Conservation (phyloP, 2,329 filamentous ascomycete species). For the Colletotrichum abscissum region DNA sequence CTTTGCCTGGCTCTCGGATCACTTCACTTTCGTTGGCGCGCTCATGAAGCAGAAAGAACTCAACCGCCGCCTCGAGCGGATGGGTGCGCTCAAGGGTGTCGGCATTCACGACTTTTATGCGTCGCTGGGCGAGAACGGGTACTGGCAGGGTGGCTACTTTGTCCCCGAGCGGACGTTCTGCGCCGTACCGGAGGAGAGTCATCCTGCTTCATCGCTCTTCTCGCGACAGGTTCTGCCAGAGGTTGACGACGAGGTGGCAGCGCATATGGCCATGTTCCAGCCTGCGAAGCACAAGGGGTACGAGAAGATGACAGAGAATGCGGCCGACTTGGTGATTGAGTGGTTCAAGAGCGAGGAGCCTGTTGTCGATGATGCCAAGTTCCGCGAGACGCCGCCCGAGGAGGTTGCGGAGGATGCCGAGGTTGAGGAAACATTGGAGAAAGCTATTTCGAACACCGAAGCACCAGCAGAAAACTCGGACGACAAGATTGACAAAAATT, state of each 20-base stretch:
- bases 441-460: conserved; percentile 39
- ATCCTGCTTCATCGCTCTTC: conserved; percentile 54
- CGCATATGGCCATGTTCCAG: conserved; percentile 76
- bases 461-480: conserved; percentile 39
- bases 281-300: conserved; percentile 72
- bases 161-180: conserved; percentile 83
- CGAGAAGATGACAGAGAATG: conserved; percentile 69
- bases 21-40: conserved; percentile 87
- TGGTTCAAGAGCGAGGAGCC: conserved; percentile 65
- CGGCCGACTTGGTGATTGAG: conserved; percentile 65
- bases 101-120: conserved; percentile 82
- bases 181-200: conserved; percentile 69
- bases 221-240: conserved; percentile 71
- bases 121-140: conserved; percentile 77
- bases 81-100: conserved; percentile 71
- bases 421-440: conserved; percentile 46
- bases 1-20: conserved; percentile 82
- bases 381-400: conserved; percentile 52
- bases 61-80: conserved; percentile 71
- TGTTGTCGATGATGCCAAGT: conserved; percentile 58
- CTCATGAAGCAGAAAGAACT: conserved; percentile 81
- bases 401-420: conserved; percentile 45
- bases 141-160: conserved; percentile 69
- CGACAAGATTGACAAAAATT: conserved; percentile 14
- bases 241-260: conserved; percentile 76